Evolutionary conservation across 2,329 filamentous ascomycete species (phyloP), one percentile per base, ranked within the genome.

Genomic region (Fusarium zealandicum): DNA sequence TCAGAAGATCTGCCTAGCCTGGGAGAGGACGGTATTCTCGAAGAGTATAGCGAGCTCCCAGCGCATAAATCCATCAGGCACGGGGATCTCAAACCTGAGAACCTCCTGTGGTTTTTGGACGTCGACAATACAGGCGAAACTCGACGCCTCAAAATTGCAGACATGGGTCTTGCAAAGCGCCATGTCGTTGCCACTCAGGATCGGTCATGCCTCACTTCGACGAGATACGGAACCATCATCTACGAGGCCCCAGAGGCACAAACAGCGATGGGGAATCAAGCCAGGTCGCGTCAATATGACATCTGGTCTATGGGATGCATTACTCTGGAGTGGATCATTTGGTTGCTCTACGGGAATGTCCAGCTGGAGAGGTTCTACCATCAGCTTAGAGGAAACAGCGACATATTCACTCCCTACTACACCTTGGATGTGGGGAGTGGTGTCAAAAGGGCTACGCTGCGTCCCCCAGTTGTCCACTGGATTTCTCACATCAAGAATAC

Each of bases 231-330:
- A 1, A 53, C 44, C 42, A 11, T 36, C 44, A 1, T 45, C 45
- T 10, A 45, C 43, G 20, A 4, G 31, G 8, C 1, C 16, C 38
- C 4, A 49, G 13, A 30, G 22, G 20, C 11, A 43, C n/a, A n/a
- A 11, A 18, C 27, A 11, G 48, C 48, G 25, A 6, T n/a, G n/a
- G n/a, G n/a, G 25, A 27, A 27, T 27, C 25, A n/a, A n/a, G n/a
- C 25, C 0, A 51, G 27, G 12, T 53, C 50, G 4, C 14, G 50
- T 1, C 22, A 36, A 4, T 53, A 48, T 10, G 50, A 53, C 7
- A 22, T 14, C 0, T 53, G 50, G 50, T 48, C 43, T 2, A 49
- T 49, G 43, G 50, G 50, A 4, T 53, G 50, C 22, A 53, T 53
- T 6, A 20, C 49, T 4, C 31, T 53, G 5, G 44, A 53, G 28